Evolutionary conservation across 306 rosid genomes (phyloP), one percentile per base, ranked within the genome.

Genomic region (Alnus glutinosa): DNA sequence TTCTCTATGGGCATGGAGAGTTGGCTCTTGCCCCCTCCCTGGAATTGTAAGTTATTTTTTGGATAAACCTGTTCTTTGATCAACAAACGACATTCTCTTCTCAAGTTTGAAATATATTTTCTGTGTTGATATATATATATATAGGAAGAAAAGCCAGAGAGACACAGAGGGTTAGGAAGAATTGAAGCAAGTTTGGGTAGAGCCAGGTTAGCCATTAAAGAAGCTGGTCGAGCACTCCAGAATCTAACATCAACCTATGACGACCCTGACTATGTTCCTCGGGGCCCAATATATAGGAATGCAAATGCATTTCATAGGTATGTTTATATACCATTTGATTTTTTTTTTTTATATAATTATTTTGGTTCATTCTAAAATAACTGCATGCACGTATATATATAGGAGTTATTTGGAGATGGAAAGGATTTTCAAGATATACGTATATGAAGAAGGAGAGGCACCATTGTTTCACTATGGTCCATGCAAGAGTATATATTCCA

Each of bases 271-370:
- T 81, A 84, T 49, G 84, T 84, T 73, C 88, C 90, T 19, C 71
- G 15, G 14, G 86, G 90, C 28, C 90, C 84, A 44, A 76, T 84
- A 14, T 84, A 84, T 9, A 78, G 90, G 39, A 84, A 87, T 42
- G 82, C 88, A 59, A 87, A 87, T 62, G 86, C 82, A 59, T 87
- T 87, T 70, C 88, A 87, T 77, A 84, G 90, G 88, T 87, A 23
- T 23, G 28, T 23, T 23, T 23, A 23, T 23, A 23, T 23, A 23
- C 28, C 28, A 23, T 23, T 23, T 23, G 28, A 23, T 23, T 5
- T 42, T 39, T 14, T 39, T 14, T 39, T 0, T 15, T 49, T 71
- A 9, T 34, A 11, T 13, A 63, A 36, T 16, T 6, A 14, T 9
- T 2, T 73, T 74, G 37, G 32, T 9, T 9, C 15, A 34, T 4